phyloP scores from a whole-genome alignment of 768 basidiomycete species.

The Xerocomellus dryophilus region DNA sequence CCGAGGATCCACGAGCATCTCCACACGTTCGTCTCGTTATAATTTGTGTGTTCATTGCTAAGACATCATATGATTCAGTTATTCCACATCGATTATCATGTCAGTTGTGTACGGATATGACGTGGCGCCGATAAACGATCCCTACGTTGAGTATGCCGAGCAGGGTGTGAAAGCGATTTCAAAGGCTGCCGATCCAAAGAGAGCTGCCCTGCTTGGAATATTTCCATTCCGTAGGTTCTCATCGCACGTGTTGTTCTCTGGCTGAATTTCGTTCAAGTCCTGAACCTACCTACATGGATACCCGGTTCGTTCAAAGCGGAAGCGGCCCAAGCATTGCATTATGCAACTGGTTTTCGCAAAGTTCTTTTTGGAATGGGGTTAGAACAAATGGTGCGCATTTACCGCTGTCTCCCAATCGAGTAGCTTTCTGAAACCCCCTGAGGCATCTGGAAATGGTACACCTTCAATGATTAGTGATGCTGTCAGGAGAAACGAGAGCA shows the following conservation, averaged over 20 bases:
- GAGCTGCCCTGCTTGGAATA: conserved; percentile 19
- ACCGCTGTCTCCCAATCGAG: background rate
- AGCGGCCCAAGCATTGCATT: conserved; percentile 11
- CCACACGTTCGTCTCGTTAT: conserved; percentile 19
- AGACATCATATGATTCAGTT: conserved; percentile 15
- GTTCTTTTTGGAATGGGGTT: conserved; percentile 24
- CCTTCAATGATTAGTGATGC: conserved; percentile 23
- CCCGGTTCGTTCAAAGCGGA: conserved; percentile 25
- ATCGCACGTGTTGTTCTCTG: background rate
- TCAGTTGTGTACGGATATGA: conserved; percentile 29
- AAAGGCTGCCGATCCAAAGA: conserved; percentile 18
- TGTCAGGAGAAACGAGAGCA: conserved; percentile 18
- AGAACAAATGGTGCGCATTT: conserved; percentile 19
- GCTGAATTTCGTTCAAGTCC: conserved; percentile 14
- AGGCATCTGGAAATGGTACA: conserved; percentile 17
- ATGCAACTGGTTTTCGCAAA: conserved; percentile 17
- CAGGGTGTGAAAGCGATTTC: conserved; percentile 15
- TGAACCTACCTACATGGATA: conserved; percentile 26
- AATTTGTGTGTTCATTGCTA: background rate
- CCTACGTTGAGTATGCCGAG: conserved; percentile 19
- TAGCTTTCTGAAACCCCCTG: background rate
- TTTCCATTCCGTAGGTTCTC: conserved; percentile 29
- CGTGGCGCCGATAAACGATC: conserved; percentile 18
- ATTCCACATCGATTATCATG: conserved; percentile 26
- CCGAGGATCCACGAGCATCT: conserved; percentile 29